Percentiles rank a stretch among this genome's conserved stretches.
Evolutionary conservation across 2,329 filamentous ascomycete species (phyloP).

Genomic region (Epichloe glyceriae): DNA sequence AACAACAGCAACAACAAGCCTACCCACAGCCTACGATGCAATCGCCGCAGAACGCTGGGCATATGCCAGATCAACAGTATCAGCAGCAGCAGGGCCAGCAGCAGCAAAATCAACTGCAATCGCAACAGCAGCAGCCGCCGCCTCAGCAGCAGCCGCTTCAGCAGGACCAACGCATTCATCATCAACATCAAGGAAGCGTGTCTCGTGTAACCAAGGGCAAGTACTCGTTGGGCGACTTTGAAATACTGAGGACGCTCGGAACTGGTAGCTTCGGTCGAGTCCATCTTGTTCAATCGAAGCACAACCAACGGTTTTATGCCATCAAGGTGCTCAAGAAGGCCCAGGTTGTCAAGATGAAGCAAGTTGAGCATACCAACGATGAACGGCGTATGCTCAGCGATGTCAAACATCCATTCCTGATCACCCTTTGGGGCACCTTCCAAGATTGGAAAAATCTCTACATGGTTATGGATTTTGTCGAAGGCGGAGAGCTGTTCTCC

Average conservation of each 20-base stretch:
- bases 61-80: constrained; percentile 15
- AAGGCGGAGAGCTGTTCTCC: constrained; percentile 95
- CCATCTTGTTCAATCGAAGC: constrained; percentile 91
- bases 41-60: constrained; percentile 7
- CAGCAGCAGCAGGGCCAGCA: constrained; percentile 11
- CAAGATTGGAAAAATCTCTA: constrained; percentile 92
- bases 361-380: constrained; percentile 98
- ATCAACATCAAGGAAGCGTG: constrained; percentile 21
- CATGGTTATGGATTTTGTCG: constrained; percentile 99
- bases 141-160: constrained; percentile 5
- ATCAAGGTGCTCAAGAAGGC: constrained; percentile 98
- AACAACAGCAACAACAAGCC: constrained; percentile 24
- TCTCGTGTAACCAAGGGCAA: constrained; percentile 81
- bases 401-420: constrained; percentile 94
- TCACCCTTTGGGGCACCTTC: constrained; percentile 97
- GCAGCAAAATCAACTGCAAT: constrained; percentile 13
- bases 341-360: constrained; percentile 99
- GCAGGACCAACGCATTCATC: constrained; percentile 16
- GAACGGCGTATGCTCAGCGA: constrained; percentile 91
- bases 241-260: constrained; percentile 78
- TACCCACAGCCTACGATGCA: constrained; percentile 18
- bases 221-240: constrained; percentile 86
- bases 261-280: constrained; percentile 96
- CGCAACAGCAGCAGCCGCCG: constrained; percentile 17
- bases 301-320: constrained; percentile 96